Evolutionary conservation across 345 rosid genomes (phyloP), one percentile per base, ranked within the genome.

Genomic region (Populus simonii): DNA sequence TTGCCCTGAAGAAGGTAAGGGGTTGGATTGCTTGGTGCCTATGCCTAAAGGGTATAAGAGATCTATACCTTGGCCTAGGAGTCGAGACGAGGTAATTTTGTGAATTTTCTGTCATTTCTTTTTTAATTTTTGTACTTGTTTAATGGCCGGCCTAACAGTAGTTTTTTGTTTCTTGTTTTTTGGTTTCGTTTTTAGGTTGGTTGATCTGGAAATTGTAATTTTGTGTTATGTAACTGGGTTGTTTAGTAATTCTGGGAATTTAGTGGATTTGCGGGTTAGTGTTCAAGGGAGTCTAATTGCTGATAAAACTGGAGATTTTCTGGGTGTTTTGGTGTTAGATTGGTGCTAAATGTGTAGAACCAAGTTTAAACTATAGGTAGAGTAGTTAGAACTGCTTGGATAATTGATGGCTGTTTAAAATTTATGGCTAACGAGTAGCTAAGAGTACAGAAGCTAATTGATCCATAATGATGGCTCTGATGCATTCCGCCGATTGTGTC

Each of bases 31-130:
- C 76, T 74, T 92, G 87, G 80, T 92, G 76, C 96, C 89, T 0
- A 68, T 77, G 39, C 93, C 93, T 0, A 71, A 77, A 72, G 91
- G 89, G 2, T 92, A 90, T 66, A 84, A 51, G 81, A 81, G 17
- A 27, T 79, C 88, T 17, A 79, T 92, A 70, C 85, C 87, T 16
- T 88, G 96, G 93, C 89, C 96, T 47, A 80, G 73, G 74, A 90
- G 96, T 71, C 84, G 89, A 74, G 96, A 88, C 68, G 81, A 89
- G 91, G 92, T 89, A 66, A 82, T 16, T 15, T 55, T 51, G 13
- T 81, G 53, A 47, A 47, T 63, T 23, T 25, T 23, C 33, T 11
- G 31, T 6, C 25, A 5, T 63, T 9, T 5, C 31, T 11, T 63
- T 23, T 23, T 29, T 6, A 23, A 12, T 23, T 63, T 63, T 12